Conservation (phyloP, 441 rosid species). For the Euphorbia corollata region DNA sequence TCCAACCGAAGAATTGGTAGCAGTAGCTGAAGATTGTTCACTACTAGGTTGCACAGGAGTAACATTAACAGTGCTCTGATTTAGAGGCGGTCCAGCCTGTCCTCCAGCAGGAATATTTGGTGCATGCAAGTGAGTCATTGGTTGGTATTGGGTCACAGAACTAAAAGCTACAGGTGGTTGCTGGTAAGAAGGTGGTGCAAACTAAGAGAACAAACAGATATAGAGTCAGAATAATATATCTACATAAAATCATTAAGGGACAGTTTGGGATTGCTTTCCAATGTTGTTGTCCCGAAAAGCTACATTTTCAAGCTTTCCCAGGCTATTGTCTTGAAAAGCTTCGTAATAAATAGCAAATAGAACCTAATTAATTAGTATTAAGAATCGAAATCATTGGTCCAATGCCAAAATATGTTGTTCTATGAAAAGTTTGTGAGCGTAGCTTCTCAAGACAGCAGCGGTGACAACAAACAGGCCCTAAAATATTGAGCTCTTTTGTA, state of each 20-base stretch:
- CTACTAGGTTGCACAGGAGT: conserved; percentile 33
- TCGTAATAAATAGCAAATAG: no score
- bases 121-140: conserved; percentile 40
- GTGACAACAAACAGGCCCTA: no score
- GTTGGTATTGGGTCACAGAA: conserved; percentile 42
- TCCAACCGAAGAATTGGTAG: conserved; percentile 33
- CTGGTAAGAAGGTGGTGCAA: conserved; percentile 52
- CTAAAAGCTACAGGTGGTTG: conserved; percentile 37
- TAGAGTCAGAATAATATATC: conserved; percentile 14
- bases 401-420: no score
- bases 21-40: conserved; percentile 40
- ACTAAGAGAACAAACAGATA: conserved; percentile 32
- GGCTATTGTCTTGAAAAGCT: no score
- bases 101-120: conserved; percentile 43
- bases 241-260: background rate
- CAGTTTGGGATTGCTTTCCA: no score
- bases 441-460: no score
- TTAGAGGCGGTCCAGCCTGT: conserved; percentile 37
- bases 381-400: no score
- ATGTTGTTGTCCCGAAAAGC: no score
- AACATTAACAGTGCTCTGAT: conserved; percentile 36
- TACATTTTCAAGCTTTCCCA: no score
- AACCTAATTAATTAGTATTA: no score
- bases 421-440: no score
- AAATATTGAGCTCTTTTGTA: no score